A percentile compares a stretch with the other conserved stretches of the same genome.
phyloP scores from a whole-genome alignment of 2,329 filamentous ascomycete species.

The Calonectria ilicicola region DNA sequence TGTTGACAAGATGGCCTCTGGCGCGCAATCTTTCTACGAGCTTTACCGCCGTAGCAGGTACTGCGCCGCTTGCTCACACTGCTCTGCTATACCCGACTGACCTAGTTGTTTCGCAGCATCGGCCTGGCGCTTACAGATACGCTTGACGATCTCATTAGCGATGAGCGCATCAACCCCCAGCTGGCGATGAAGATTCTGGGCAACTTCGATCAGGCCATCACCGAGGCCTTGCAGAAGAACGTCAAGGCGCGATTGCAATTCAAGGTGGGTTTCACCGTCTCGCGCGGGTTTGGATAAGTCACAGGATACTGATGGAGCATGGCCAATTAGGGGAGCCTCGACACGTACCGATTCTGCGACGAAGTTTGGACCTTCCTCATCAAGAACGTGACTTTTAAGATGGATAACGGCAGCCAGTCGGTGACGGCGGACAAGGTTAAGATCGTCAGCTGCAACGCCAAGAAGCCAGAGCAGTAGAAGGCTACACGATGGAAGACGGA shows the following conservation, averaged over 20 bases:
- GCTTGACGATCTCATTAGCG: constrained; percentile 95
- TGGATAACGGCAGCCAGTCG: constrained; percentile 81
- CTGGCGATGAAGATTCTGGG: constrained; percentile 97
- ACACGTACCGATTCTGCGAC: constrained; percentile 99
- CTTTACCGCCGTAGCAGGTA: constrained; percentile 99
- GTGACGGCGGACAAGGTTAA: constrained; percentile 93
- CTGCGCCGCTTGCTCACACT: constrained; percentile 45
- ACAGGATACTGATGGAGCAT: constrained; percentile 14
- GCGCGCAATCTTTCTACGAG: constrained; percentile 81
- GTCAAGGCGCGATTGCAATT: constrained; percentile 93
- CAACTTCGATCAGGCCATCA: constrained; percentile 94
- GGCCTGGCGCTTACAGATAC: constrained; percentile 94
- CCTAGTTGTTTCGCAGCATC: constrained; percentile 71
- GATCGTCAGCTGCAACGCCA: constrained; percentile 98
- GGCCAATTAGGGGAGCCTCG: constrained; percentile 82
- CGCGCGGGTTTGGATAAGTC: background rate
- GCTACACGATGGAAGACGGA: background rate
- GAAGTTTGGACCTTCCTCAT: constrained; percentile 99
- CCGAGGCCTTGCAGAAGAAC: constrained; percentile 90
- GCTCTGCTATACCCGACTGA: constrained; percentile 47
- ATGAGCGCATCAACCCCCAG: constrained; percentile 95
- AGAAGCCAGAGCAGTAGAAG: constrained; percentile 60
- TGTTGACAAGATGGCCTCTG: constrained; percentile 57
- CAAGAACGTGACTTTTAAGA: constrained; percentile 98
- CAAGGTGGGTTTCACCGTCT: constrained; percentile 74